Conservation (phyloP, 305 asterid genomes). For the Fraxinus sp. region DNA sequence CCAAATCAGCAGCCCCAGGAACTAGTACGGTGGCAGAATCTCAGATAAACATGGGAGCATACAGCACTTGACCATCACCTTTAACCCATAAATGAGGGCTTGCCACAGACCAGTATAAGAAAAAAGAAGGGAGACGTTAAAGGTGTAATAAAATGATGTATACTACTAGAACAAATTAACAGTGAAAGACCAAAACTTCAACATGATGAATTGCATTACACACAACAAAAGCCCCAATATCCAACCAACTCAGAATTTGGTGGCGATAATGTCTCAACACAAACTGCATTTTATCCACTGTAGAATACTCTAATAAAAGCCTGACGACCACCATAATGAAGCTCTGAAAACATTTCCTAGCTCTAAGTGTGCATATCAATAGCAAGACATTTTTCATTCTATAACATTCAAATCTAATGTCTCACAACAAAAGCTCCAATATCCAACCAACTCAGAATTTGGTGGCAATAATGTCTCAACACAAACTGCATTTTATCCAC, state of each 20-base stretch:
- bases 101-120: not conserved
- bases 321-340: not conserved
- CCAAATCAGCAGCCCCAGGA: not conserved
- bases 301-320: not conserved
- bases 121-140: not conserved
- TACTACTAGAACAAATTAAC: not conserved
- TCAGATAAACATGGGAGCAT: not conserved
- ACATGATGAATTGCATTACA: not conserved
- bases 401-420: not conserved
- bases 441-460: not conserved
- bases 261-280: not conserved
- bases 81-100: not conserved
- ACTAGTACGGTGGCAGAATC: not conserved
- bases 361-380: not conserved
- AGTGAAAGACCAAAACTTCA: not conserved
- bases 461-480: not conserved
- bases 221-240: not conserved
- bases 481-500: not conserved
- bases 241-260: not conserved
- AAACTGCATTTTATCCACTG: not conserved
- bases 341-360: not conserved
- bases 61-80: not conserved
- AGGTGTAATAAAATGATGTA: not conserved
- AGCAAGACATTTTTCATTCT: not conserved
- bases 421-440: not conserved